A percentile compares a stretch with the other conserved stretches of the same genome.
These are phyloP conservation scores for Microascus cirrosus DNA, from an alignment of 2,329 filamentous ascomycete species.

Conservation along the genomic window DNA sequence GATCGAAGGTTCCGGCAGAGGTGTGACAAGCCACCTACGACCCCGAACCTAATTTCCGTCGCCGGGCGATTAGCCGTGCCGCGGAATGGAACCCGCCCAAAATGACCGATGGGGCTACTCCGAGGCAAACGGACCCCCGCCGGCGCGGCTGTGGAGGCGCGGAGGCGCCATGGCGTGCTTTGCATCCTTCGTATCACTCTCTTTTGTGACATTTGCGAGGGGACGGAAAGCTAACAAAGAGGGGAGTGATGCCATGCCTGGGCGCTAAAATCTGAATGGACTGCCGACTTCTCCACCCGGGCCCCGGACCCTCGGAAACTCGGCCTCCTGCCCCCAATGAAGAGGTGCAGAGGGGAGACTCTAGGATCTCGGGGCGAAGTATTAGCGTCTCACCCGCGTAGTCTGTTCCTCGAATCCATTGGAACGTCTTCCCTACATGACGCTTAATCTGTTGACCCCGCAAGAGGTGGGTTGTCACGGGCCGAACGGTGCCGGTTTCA, in stretches of 20 bases:
- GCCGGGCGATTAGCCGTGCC: not conserved
- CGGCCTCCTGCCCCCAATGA: not conserved
- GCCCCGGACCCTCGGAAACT: not conserved
- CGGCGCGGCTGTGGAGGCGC: not conserved
- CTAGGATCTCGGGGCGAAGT: too few species aligned
- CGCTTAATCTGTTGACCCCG: too few species aligned
- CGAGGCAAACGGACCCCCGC: not conserved
- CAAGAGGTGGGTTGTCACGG: too few species aligned
- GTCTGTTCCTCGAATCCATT: too few species aligned
- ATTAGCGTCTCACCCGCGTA: too few species aligned
- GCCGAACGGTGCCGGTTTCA: too few species aligned
- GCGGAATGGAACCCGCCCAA: not conserved
- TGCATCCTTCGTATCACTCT: not conserved
- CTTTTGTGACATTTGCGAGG: not conserved
- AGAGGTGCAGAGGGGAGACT: not conserved
- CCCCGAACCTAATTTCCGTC: not conserved
- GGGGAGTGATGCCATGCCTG: not conserved
- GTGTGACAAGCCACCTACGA: not conserved
- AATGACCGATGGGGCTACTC: too few species aligned
- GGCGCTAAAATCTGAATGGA: not conserved
- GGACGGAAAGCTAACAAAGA: not conserved
- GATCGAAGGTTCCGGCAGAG: not conserved
- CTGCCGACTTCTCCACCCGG: not conserved
- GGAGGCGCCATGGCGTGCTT: not conserved
- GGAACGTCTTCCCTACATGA: too few species aligned